Evolutionary conservation across 2,329 filamentous ascomycete genomes (phyloP).

Genomic region (Truncatella angustata): DNA sequence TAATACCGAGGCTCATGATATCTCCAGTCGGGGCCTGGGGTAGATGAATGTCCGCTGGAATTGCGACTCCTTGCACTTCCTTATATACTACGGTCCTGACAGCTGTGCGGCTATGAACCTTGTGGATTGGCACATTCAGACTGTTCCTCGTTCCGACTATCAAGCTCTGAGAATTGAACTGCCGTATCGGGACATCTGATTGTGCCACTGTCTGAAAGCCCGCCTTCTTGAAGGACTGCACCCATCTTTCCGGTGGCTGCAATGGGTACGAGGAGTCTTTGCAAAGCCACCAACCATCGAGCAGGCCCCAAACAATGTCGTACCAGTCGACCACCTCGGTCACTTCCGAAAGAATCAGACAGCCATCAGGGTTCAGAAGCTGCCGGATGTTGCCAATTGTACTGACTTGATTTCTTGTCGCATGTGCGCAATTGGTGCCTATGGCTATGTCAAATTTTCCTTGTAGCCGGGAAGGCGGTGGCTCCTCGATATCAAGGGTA

Average conservation of each 20-base stretch:
- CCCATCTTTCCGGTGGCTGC: conserved; percentile 20
- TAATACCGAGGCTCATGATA: background rate
- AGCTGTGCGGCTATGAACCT: too few species aligned
- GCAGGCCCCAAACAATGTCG: conserved; percentile 30
- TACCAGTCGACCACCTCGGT: conserved; percentile 26
- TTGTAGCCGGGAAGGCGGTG: conserved; percentile 14
- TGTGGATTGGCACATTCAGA: background rate
- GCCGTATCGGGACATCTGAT: conserved; percentile 18
- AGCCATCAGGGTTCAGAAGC: conserved; percentile 27
- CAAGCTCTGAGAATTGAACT: too few species aligned
- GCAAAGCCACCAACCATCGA: conserved; percentile 35
- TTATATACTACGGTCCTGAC: too few species aligned
- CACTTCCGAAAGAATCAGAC: conserved; percentile 28
- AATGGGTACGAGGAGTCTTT: conserved; percentile 25
- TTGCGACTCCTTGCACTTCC: too few species aligned
- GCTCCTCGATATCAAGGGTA: conserved; percentile 28
- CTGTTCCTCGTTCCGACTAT: conserved; percentile 18
- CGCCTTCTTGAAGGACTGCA: conserved; percentile 12
- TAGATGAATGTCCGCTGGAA: too few species aligned
- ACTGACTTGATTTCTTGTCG: conserved; percentile 23
- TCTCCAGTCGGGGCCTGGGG: too few species aligned
- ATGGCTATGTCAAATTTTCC: conserved; percentile 29
- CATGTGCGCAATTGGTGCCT: conserved; percentile 36
- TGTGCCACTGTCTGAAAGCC: conserved; percentile 25
- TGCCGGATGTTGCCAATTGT: conserved; percentile 24